Evolutionary conservation across 2,329 filamentous ascomycete genomes (phyloP).

Genomic region (Aspergillus puulaauensis): DNA sequence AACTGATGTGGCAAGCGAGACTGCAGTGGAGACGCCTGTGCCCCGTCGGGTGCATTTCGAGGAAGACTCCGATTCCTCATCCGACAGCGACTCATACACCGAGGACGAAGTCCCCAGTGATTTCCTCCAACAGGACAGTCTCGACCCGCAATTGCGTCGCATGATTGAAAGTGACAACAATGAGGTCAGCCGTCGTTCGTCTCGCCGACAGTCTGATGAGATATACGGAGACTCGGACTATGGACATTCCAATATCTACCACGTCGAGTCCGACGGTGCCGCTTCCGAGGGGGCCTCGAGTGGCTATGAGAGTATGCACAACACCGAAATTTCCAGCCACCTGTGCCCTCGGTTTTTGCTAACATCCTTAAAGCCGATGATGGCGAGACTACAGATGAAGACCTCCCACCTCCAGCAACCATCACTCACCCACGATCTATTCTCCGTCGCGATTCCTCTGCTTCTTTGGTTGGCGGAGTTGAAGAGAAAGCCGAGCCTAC

Average conservation of each 20-base stretch:
- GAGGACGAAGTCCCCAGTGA: conserved; percentile 72
- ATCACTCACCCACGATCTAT: conserved; percentile 51
- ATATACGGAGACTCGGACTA: conserved; percentile 41
- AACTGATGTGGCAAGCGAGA: conserved; percentile 36
- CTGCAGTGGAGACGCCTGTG: conserved; percentile 42
- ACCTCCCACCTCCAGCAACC: conserved; percentile 49
- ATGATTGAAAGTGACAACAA: conserved; percentile 68
- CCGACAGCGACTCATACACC: conserved; percentile 56
- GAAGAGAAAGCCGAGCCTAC: conserved; percentile 34
- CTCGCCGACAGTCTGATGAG: conserved; percentile 37
- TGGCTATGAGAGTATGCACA: conserved; percentile 59
- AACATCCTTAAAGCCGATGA: conserved; percentile 54
- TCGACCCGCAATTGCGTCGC: conserved; percentile 70
- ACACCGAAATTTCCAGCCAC: conserved; percentile 1
- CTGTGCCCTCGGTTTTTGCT: conserved; percentile 39
- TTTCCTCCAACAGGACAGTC: conserved; percentile 71
- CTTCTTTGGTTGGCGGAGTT: conserved; percentile 44
- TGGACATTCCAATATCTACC: conserved; percentile 42
- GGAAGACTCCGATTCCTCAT: conserved; percentile 59
- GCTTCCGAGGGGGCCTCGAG: conserved; percentile 44
- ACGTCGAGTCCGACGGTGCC: conserved; percentile 47
- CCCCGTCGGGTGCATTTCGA: conserved; percentile 71
- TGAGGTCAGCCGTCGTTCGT: conserved; percentile 28
- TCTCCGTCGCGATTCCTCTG: conserved; percentile 49
- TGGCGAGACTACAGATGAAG: conserved; percentile 62